Base-by-base conservation (phyloP, 2,329 filamentous ascomycete species). In the Paramyrothecium roridum region DNA sequence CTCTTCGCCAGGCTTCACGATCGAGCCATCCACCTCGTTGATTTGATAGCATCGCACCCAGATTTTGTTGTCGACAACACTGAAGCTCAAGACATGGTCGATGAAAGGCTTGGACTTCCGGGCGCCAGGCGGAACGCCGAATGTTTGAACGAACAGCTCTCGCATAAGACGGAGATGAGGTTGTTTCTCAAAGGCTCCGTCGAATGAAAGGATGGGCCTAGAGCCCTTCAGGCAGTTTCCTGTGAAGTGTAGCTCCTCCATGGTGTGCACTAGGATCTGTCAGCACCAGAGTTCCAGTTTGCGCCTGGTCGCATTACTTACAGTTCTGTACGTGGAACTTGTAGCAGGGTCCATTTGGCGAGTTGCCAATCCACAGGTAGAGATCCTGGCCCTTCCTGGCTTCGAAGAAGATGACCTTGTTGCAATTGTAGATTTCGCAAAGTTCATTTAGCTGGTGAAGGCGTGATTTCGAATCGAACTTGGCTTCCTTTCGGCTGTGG, bases 11-110 rank as follows among this genome's bases (percentile, higher is more conserved):
- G 62, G 62, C 47, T 76, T 75, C 3, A 67, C 60, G 63, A 81
- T 77, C 45, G 80, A 76, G n/a, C 79, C 74, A 66, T 95, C 91
- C 1, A 88, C 87, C 73, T 97, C 93, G 64, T 84, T 87, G 70
- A 98, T 89, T 74, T 99, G 92, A 75, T 97, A 99, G 67, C 93
- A 91, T 53, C 95, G 86, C 56, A 97, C 86, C 93, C 93, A 99
- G 66, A 99, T 90, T 77, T 96, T 96, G 67, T 90, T 91, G 67
- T 96, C 93, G 3, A 90, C 90, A 33, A 96, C 79, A 56, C 89
- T 96, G 71, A 99, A 96, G 56, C 87, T 88, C 83, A 98, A 93
- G 60, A 99, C 90, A 65, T 95, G 93, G 71, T 99, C 95, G 59
- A 98, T 82, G 67, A 99, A 99, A 3, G 95, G 95, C 77, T 99